A percentile compares a stretch with the other conserved stretches of the same genome.
These are phyloP conservation scores for Rutidosis leptorrhynchoides DNA, from an alignment of 129 eudicot genomes.

Conservation along the genomic window DNA sequence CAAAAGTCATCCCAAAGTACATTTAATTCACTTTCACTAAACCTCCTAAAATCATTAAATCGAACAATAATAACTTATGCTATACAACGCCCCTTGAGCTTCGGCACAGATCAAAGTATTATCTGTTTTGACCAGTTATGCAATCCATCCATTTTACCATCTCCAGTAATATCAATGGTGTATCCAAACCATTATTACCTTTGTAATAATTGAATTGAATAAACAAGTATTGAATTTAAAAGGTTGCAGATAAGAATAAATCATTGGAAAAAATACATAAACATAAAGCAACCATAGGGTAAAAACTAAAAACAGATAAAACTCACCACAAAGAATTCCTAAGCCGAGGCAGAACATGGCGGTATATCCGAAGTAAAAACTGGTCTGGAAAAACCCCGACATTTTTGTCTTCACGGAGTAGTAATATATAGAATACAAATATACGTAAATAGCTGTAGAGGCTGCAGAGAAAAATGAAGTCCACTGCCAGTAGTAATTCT, in stretches of 20 bases:
- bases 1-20: background rate
- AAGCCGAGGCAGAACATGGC: constrained; percentile 75
- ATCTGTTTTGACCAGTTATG: background rate
- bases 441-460: constrained; percentile 73
- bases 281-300: background rate
- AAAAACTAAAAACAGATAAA: background rate
- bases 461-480: constrained; percentile 80
- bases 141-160: background rate
- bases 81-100: background rate
- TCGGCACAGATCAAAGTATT: background rate
- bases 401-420: constrained; percentile 74
- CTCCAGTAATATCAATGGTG: background rate
- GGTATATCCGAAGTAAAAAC: constrained; percentile 80
- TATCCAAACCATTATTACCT: background rate
- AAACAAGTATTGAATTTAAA: background rate
- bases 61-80: background rate
- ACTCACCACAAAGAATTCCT: constrained; percentile 70
- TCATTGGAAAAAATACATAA: background rate
- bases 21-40: background rate
- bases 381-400: constrained; percentile 85
- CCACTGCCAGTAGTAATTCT: constrained; percentile 87
- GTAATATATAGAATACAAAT: constrained; percentile 66
- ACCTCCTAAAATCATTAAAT: background rate
- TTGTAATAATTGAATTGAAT: background rate
- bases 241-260: background rate